Conservation (phyloP, 306 rosid species). For the Vigna reflexopilosa region DNA sequence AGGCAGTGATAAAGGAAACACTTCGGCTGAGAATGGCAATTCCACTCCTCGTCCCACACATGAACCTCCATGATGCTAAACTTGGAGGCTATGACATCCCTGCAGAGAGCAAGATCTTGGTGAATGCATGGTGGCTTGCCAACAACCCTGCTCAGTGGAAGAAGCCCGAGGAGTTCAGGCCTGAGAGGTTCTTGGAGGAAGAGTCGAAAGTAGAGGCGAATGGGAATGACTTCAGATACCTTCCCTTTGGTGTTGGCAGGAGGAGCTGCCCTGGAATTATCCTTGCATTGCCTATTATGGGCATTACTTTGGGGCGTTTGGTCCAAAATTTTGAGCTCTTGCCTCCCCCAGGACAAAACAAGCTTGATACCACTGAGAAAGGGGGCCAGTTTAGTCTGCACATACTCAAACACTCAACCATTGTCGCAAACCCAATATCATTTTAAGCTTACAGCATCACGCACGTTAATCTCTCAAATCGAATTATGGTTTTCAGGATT, state of each 20-base stretch:
- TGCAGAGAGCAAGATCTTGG: constrained; percentile 83
- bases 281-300: constrained; percentile 84
- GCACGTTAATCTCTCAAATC: too few species aligned
- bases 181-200: constrained; percentile 87
- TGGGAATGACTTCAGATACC: constrained; percentile 89
- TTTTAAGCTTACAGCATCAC: background rate
- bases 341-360: constrained; percentile 80
- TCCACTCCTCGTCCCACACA: constrained; percentile 90
- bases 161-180: constrained; percentile 83
- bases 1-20: constrained; percentile 85
- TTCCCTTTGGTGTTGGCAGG: constrained; percentile 87
- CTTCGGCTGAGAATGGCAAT: constrained; percentile 85
- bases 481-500: too few species aligned
- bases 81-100: constrained; percentile 78
- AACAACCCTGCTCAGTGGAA: constrained; percentile 90
- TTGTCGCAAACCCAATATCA: constrained; percentile 73
- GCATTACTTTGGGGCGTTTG: constrained; percentile 80
- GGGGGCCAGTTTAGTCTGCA: constrained; percentile 95
- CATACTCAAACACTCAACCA: constrained; percentile 82
- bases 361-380: constrained; percentile 78
- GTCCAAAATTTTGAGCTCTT: constrained; percentile 88
- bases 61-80: constrained; percentile 89
- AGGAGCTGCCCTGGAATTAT: constrained; percentile 94
- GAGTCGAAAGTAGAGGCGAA: constrained; percentile 85
- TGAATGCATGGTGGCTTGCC: constrained; percentile 91